phyloP scores from a whole-genome alignment of 352 stramenopile genomes.

The Plasmopara halstedii region DNA sequence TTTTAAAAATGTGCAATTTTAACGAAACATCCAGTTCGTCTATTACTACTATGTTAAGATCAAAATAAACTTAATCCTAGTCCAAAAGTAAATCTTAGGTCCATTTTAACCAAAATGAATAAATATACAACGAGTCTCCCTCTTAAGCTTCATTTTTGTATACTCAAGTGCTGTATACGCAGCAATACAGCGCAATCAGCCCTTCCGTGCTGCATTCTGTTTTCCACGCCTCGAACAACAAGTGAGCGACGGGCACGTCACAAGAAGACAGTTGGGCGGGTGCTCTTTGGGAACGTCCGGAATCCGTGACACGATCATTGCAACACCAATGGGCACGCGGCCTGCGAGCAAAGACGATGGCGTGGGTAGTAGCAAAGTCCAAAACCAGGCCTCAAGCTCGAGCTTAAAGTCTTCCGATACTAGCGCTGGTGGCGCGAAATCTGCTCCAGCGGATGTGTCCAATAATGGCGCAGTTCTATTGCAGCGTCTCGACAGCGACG shows the following conservation, averaged over 20 bases:
- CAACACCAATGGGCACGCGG: constrained; percentile 18
- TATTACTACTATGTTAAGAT: too few species aligned
- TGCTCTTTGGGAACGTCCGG: constrained; percentile 2
- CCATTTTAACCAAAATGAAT: too few species aligned
- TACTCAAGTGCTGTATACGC: not conserved
- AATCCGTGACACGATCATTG: constrained; percentile 2
- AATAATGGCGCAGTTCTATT: constrained; percentile 6
- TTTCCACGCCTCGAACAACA: constrained; percentile 10
- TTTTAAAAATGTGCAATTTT: too few species aligned
- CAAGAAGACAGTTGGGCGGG: constrained; percentile 7
- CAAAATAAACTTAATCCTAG: too few species aligned
- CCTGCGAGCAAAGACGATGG: constrained; percentile 20
- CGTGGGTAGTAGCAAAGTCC: constrained; percentile 1
- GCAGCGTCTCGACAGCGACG: constrained; percentile 9
- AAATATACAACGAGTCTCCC: too few species aligned
- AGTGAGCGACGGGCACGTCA: constrained; percentile 10
- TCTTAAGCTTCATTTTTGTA: not conserved
- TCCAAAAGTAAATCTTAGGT: too few species aligned
- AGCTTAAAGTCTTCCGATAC: not conserved
- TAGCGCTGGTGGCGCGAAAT: not conserved
- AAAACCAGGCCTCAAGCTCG: constrained; percentile 1
- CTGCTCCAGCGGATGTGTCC: constrained; percentile 1
- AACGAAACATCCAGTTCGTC: too few species aligned
- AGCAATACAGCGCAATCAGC: not conserved
- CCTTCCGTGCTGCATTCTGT: constrained; percentile 12